These are phyloP conservation scores for Aleurites moluccanus DNA, from an alignment of 441 rosid species.

Conservation along the genomic window DNA sequence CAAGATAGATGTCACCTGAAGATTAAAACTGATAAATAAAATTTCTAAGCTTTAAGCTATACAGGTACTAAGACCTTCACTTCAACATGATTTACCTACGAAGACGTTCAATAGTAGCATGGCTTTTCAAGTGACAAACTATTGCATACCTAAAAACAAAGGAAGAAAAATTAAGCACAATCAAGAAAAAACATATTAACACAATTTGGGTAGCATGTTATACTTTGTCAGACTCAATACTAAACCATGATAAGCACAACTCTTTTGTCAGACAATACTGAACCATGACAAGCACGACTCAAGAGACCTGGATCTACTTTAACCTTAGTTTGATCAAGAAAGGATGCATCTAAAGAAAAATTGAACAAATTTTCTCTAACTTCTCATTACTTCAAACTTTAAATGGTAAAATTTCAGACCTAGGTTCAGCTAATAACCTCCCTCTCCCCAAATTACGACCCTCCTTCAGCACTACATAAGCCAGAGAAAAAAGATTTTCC, in stretches of 20 bases:
- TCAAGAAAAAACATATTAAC: background rate
- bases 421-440: background rate
- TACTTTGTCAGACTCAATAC: background rate
- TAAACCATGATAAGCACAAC: background rate
- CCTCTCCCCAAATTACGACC: background rate
- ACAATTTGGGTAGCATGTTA: background rate
- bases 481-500: background rate
- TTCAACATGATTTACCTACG: slow-evolving; percentile 66
- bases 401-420: background rate
- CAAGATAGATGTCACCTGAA: slow-evolving; percentile 26
- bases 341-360: background rate
- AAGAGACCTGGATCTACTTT: background rate
- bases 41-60: background rate
- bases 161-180: slow-evolving; percentile 12
- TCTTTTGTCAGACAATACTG: background rate
- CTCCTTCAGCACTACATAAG: background rate
- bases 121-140: slow-evolving; percentile 71
- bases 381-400: background rate
- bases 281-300: background rate
- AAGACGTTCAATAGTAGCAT: slow-evolving; percentile 81
- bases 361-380: background rate
- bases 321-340: background rate
- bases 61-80: slow-evolving; percentile 4
- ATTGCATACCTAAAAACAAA: slow-evolving; percentile 63
- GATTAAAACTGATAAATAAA: background rate